A percentile compares a stretch with the other conserved stretches of the same genome.
phyloP scores from a whole-genome alignment of 2,329 filamentous ascomycete genomes.

The Pseudocercospora fuligena region DNA sequence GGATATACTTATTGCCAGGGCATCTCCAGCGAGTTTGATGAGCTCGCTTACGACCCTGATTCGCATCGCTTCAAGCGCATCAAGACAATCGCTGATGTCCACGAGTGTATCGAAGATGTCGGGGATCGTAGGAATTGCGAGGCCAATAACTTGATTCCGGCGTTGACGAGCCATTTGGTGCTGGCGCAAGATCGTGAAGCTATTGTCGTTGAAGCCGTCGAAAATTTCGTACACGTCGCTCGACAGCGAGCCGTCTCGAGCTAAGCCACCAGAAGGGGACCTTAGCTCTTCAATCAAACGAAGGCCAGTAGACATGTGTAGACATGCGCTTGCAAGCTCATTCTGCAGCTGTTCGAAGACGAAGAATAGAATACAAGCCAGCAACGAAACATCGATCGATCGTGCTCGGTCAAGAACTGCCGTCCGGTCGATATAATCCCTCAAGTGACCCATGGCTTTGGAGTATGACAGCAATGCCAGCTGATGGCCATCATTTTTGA shows the following conservation, averaged over 20 bases:
- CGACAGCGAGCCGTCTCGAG: background rate
- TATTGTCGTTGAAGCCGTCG: slow-evolving; percentile 10
- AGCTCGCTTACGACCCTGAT: background rate
- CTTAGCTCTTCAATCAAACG: slow-evolving; percentile 12
- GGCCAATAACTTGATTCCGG: background rate
- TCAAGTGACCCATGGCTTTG: slow-evolving; percentile 8
- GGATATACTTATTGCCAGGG: background rate
- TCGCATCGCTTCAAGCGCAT: background rate
- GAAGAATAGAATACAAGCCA: slow-evolving; percentile 21
- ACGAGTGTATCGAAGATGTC: background rate
- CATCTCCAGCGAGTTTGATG: slow-evolving; percentile 4
- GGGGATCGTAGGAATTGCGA: background rate
- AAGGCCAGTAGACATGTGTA: slow-evolving; percentile 15
- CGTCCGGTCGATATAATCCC: slow-evolving; percentile 3
- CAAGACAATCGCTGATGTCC: background rate
- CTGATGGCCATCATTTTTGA: slow-evolving; percentile 3
- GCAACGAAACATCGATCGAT: slow-evolving; percentile 3
- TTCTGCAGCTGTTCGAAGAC: slow-evolving; percentile 18
- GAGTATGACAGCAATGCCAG: slow-evolving; percentile 9
- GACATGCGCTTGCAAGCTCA: slow-evolving; percentile 15
- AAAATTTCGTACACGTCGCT: slow-evolving; percentile 7
- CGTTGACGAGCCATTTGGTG: background rate
- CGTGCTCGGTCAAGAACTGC: background rate
- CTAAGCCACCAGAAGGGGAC: background rate
- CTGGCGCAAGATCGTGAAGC: slow-evolving; percentile 7